Conservation (phyloP, 2,329 filamentous ascomycete species). For the Penicillium sp. region DNA sequence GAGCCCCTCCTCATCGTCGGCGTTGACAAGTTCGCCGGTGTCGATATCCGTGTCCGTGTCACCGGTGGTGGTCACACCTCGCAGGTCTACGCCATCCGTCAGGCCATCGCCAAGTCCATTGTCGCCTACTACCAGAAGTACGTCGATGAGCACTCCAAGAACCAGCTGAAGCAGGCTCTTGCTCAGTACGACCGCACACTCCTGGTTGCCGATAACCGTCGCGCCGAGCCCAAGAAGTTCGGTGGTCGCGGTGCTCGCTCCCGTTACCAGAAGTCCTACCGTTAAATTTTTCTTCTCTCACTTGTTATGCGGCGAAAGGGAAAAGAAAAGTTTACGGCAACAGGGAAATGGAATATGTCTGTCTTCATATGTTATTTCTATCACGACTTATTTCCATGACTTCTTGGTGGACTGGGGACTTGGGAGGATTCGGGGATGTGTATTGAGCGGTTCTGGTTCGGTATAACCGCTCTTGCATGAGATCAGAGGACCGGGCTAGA, state of each 20-base stretch:
- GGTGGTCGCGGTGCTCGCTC: slow-evolving; percentile 82
- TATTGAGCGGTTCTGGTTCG: slow-evolving; percentile 20
- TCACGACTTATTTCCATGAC: slow-evolving; percentile 29
- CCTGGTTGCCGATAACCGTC: slow-evolving; percentile 97
- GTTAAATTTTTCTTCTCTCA: slow-evolving; percentile 60
- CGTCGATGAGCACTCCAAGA: slow-evolving; percentile 99
- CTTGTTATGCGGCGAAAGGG: slow-evolving; percentile 51
- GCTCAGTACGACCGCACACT: slow-evolving; percentile 95
- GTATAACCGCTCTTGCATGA: slow-evolving; percentile 15
- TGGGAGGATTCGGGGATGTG: slow-evolving; percentile 24
- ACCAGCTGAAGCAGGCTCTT: slow-evolving; percentile 95
- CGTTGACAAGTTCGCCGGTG: slow-evolving; percentile 92
- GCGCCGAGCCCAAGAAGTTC: slow-evolving; percentile 98
- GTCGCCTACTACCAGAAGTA: slow-evolving; percentile 99
- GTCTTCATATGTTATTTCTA: slow-evolving; percentile 19
- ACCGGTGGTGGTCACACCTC: slow-evolving; percentile 96
- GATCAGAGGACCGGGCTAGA: slow-evolving; percentile 23
- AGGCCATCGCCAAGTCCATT: slow-evolving; percentile 97
- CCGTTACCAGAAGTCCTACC: slow-evolving; percentile 99
- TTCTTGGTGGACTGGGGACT: slow-evolving; percentile 26
- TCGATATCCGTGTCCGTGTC: slow-evolving; percentile 97
- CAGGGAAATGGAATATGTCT: slow-evolving; percentile 23
- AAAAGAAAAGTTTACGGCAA: slow-evolving; percentile 46
- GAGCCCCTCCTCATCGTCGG: slow-evolving; percentile 96
- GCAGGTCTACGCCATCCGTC: slow-evolving; percentile 96